Conservation (phyloP, 2,329 filamentous ascomycete species). For the Phialophora macrospora region DNA sequence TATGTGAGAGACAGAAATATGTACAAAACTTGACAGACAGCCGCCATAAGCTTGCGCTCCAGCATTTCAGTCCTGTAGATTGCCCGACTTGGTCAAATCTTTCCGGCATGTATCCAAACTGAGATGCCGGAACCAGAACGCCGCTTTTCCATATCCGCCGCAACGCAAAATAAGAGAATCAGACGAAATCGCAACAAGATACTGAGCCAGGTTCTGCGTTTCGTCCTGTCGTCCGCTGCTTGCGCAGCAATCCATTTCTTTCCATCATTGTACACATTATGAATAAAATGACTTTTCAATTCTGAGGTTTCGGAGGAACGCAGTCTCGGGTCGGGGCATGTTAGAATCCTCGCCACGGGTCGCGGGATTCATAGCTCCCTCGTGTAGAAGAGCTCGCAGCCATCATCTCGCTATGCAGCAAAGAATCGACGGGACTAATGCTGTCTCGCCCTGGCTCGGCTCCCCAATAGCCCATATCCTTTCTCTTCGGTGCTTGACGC, state of each 20-base stretch:
- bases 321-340: not conserved
- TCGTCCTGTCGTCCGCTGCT: conserved; percentile 25
- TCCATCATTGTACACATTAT: conserved; percentile 31
- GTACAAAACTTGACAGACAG: conserved; percentile 10
- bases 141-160: not conserved
- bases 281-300: conserved; percentile 11
- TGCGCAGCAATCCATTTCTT: conserved; percentile 16
- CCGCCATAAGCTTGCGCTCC: conserved; percentile 5
- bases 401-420: conserved; percentile 37
- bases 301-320: not conserved
- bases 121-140: not conserved
- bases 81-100: not conserved
- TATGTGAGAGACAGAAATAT: conserved; percentile 17
- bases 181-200: conserved; percentile 6
- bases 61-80: not conserved
- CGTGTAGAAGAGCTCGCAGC: conserved; percentile 34
- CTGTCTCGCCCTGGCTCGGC: conserved; percentile 33
- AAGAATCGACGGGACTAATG: conserved; percentile 35
- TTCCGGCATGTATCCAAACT: not conserved
- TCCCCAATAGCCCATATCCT: conserved; percentile 42
- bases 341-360: conserved; percentile 36
- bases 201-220: conserved; percentile 9
- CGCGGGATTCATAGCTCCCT: conserved; percentile 31
- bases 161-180: not conserved
- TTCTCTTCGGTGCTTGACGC: conserved; percentile 35